These are phyloP conservation scores for Roridomyces roridus DNA, from an alignment of 768 basidiomycete species.

Conservation along the genomic window DNA sequence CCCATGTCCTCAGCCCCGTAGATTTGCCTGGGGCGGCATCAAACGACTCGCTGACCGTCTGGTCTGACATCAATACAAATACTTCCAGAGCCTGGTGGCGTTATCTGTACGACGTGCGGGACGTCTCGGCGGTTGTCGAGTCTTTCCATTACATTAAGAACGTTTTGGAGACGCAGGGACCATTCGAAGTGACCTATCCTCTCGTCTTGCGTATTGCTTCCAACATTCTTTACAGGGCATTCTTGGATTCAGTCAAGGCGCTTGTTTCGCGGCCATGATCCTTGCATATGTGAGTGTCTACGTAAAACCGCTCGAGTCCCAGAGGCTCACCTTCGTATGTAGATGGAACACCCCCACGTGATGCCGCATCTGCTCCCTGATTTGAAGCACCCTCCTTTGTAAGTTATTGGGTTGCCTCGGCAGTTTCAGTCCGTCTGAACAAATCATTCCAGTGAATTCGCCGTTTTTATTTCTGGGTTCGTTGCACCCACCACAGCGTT, in stretches of 20 bases:
- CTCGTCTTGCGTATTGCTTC: no score
- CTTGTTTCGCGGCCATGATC: background rate
- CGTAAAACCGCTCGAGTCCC: no score
- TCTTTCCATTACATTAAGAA: background rate
- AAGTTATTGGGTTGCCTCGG: background rate
- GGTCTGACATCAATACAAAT: background rate
- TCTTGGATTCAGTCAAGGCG: background rate
- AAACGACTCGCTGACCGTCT: background rate
- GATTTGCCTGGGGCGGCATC: background rate
- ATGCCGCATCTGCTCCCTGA: background rate
- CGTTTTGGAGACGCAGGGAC: background rate
- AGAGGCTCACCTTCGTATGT: background rate
- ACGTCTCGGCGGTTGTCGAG: background rate
- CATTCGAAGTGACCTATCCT: background rate
- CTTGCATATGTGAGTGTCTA: background rate
- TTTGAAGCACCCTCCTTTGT: background rate
- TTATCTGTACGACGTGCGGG: background rate
- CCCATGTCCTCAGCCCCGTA: background rate
- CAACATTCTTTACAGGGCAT: background rate
- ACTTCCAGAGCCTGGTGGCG: background rate
- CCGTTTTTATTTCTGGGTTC: background rate
- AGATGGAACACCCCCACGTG: background rate
- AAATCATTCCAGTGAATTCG: background rate
- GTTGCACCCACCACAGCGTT: background rate
- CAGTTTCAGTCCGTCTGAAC: background rate